These are phyloP conservation scores for Phytophthora nicotianae DNA, from an alignment of 352 stramenopile species.

Conservation along the genomic window DNA sequence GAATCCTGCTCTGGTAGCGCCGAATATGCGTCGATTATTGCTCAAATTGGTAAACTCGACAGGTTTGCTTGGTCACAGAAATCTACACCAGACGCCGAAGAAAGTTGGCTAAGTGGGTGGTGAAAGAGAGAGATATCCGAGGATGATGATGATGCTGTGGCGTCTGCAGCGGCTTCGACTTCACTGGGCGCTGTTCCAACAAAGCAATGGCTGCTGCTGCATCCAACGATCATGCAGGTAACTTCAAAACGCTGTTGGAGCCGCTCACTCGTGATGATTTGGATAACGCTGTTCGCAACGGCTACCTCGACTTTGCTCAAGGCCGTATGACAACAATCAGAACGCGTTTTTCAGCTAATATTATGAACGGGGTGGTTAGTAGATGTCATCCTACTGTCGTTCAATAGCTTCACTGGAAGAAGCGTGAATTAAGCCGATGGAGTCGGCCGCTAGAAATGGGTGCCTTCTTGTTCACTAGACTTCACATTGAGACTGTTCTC, in stretches of 20 bases:
- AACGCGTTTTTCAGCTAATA: too few relatives aligned
- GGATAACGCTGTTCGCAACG: too few relatives aligned
- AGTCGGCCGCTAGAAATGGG: too few relatives aligned
- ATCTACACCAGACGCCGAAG: not conserved
- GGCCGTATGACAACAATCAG: too few relatives aligned
- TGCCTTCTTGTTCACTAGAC: too few relatives aligned
- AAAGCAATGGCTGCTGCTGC: not conserved
- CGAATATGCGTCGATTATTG: conserved; percentile 7
- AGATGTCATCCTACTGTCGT: too few relatives aligned
- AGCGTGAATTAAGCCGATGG: too few relatives aligned
- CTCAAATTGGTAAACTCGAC: conserved; percentile 10
- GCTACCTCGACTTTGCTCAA: too few relatives aligned
- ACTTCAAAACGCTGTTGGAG: not conserved
- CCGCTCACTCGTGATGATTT: too few relatives aligned
- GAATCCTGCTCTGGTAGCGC: not conserved
- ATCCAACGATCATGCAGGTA: not conserved
- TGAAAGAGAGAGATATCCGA: not conserved
- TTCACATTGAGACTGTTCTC: too few relatives aligned
- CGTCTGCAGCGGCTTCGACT: not conserved
- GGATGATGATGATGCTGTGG: not conserved
- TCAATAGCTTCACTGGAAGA: too few relatives aligned
- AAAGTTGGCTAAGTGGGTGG: not conserved
- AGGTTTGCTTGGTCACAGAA: not conserved
- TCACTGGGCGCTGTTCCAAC: not conserved
- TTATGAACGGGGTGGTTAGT: too few relatives aligned